Evolutionary conservation across 352 stramenopile species (phyloP).

Genomic region (Phytopythium vexans): DNA sequence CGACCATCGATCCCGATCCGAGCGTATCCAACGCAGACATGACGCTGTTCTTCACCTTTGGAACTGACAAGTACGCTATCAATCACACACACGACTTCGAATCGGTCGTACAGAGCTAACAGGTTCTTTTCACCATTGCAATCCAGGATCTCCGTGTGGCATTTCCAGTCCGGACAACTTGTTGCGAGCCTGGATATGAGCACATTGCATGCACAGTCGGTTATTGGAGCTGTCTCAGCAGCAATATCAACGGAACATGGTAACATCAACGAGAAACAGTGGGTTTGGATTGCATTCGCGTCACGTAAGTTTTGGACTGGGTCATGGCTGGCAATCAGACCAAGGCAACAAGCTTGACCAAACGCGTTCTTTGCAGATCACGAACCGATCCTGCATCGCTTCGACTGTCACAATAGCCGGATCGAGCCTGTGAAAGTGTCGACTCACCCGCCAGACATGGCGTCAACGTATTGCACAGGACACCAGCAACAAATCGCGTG

Average conservation of each 20-base stretch:
- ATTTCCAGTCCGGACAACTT: constrained; percentile 28
- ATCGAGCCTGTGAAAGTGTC: constrained; percentile 2
- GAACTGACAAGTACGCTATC: constrained; percentile 32
- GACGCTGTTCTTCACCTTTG: constrained; percentile 42
- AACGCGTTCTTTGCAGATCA: constrained; percentile 11
- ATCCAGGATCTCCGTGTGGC: constrained; percentile 40
- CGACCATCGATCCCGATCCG: background rate
- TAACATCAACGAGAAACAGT: background rate
- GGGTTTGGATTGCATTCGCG: constrained; percentile 31
- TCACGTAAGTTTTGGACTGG: constrained; percentile 27
- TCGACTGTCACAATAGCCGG: constrained; percentile 6
- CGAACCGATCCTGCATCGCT: constrained; percentile 12
- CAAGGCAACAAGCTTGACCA: too few relatives aligned
- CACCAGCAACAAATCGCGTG: constrained; percentile 59
- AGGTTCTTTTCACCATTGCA: background rate
- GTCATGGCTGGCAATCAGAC: background rate
- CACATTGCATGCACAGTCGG: constrained; percentile 11
- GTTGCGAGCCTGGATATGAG: constrained; percentile 28
- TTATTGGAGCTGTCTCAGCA: constrained; percentile 26
- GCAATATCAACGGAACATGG: background rate
- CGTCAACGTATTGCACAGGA: constrained; percentile 13
- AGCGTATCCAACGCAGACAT: background rate
- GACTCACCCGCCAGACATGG: constrained; percentile 9
- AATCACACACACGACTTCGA: background rate
- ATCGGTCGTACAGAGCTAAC: background rate